Evolutionary conservation across 1,284 basidiomycete species (phyloP).

Genomic region (Cryptococcus sp.): DNA sequence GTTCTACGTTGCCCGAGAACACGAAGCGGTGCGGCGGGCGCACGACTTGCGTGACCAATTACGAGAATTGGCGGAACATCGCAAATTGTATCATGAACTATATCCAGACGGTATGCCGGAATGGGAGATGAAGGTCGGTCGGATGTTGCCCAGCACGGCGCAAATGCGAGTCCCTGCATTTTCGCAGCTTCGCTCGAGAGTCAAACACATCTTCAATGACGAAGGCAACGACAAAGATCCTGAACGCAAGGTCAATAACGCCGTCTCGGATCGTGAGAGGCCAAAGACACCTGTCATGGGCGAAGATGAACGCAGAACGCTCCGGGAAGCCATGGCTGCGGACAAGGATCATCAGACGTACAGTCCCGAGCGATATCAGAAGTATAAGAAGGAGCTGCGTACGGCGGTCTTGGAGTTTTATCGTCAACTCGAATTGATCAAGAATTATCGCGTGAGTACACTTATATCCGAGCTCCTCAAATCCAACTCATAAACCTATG

Average conservation of each 20-base stretch:
- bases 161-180: conserved; percentile 6
- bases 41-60: conserved; percentile 69
- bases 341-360: conserved; percentile 48
- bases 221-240: conserved; percentile 3
- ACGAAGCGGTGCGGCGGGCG: conserved; percentile 64
- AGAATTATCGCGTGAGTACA: conserved; percentile 76
- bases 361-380: conserved; percentile 76
- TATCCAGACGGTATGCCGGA: conserved; percentile 44
- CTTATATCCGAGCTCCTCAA: neutral
- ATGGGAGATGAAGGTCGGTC: conserved; percentile 46
- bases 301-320: conserved; percentile 13
- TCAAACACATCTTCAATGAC: conserved; percentile 6
- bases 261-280: neutral
- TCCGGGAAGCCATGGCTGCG: conserved; percentile 32
- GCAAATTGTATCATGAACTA: conserved; percentile 64
- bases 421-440: conserved; percentile 72
- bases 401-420: conserved; percentile 84
- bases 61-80: conserved; percentile 70
- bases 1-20: conserved; percentile 76
- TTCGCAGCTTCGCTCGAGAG: conserved; percentile 22
- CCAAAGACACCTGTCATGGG: conserved; percentile 15
- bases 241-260: neutral
- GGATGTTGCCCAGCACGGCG: conserved; percentile 24
- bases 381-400: conserved; percentile 79
- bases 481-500: neutral